Conservation (phyloP, 2,329 filamentous ascomycete genomes). For the Colletotrichum tropicicola region DNA sequence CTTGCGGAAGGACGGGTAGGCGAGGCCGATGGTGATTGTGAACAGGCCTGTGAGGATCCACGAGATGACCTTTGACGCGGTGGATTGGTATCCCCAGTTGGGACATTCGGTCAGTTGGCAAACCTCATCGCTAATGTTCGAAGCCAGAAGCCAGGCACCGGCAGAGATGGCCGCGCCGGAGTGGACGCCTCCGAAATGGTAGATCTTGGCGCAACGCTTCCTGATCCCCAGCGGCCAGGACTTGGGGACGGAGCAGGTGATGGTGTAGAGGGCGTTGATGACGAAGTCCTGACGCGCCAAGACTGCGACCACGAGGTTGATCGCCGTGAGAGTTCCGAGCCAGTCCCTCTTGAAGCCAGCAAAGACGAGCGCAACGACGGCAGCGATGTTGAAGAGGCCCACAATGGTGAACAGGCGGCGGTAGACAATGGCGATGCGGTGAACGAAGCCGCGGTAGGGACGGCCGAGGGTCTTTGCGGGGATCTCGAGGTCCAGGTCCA, state of each 20-base stretch:
- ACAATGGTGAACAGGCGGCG: conserved; percentile 64
- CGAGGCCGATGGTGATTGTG: conserved; percentile 64
- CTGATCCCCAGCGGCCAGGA: conserved; percentile 58
- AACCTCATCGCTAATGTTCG: conserved; percentile 41
- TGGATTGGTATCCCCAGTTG: conserved; percentile 36
- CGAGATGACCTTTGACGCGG: conserved; percentile 60
- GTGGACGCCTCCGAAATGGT: conserved; percentile 61
- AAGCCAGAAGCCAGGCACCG: conserved; percentile 58
- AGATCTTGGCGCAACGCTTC: conserved; percentile 57
- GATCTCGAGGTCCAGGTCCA: conserved; percentile 34
- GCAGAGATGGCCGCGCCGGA: conserved; percentile 59
- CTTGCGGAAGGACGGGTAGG: conserved; percentile 72
- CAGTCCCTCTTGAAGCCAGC: conserved; percentile 29
- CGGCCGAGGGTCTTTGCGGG: conserved; percentile 51
- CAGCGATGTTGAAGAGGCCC: conserved; percentile 58
- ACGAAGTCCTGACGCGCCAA: conserved; percentile 62
- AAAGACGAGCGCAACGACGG: conserved; percentile 52
- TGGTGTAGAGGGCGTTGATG: conserved; percentile 60
- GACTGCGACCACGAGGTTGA: conserved; percentile 58
- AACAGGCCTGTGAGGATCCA: conserved; percentile 65
- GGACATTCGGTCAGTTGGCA: conserved; percentile 44
- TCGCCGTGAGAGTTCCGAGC: conserved; percentile 52
- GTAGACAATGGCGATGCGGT: conserved; percentile 61
- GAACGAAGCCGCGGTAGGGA: conserved; percentile 48
- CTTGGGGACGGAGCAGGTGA: conserved; percentile 53